Evolutionary conservation across 495 filamentous ascomycete genomes (phyloP).

Genomic region (Podospora pseudopauciseta): DNA sequence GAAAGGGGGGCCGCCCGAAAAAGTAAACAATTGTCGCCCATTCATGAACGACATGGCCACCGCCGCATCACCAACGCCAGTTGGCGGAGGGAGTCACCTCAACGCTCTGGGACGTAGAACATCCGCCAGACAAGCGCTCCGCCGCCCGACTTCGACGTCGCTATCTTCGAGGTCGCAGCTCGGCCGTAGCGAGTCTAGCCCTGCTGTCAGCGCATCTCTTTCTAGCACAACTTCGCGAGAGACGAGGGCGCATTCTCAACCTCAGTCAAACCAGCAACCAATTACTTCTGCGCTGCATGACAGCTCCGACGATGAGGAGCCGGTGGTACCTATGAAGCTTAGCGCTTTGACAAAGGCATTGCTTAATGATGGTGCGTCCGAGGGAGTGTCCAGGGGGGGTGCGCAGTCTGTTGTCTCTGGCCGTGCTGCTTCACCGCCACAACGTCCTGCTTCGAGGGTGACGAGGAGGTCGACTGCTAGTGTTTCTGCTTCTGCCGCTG

Average conservation of each 20-base stretch:
- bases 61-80: slow-evolving; percentile 37
- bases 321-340: slow-evolving; percentile 68
- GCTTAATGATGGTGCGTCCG: slow-evolving; percentile 57
- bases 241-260: slow-evolving; percentile 25
- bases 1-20: neutral
- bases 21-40: neutral
- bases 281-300: slow-evolving; percentile 43
- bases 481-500: slow-evolving; percentile 30
- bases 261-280: slow-evolving; percentile 21
- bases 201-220: slow-evolving; percentile 16
- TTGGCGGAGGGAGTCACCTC: slow-evolving; percentile 34
- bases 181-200: slow-evolving; percentile 39
- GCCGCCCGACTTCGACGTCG: slow-evolving; percentile 32
- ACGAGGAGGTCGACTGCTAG: slow-evolving; percentile 38
- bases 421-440: slow-evolving; percentile 52
- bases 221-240: slow-evolving; percentile 1
- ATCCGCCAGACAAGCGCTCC: slow-evolving; percentile 42
- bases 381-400: slow-evolving; percentile 25
- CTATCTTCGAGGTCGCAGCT: slow-evolving; percentile 32
- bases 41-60: slow-evolving; percentile 31
- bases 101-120: slow-evolving; percentile 38
- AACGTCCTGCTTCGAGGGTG: slow-evolving; percentile 51
- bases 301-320: slow-evolving; percentile 72
- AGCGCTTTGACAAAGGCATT: slow-evolving; percentile 76
- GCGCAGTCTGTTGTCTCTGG: slow-evolving; percentile 34